Evolutionary conservation across 805 yeast genomes (phyloP).

Genomic region (Yarrowia deformans): DNA sequence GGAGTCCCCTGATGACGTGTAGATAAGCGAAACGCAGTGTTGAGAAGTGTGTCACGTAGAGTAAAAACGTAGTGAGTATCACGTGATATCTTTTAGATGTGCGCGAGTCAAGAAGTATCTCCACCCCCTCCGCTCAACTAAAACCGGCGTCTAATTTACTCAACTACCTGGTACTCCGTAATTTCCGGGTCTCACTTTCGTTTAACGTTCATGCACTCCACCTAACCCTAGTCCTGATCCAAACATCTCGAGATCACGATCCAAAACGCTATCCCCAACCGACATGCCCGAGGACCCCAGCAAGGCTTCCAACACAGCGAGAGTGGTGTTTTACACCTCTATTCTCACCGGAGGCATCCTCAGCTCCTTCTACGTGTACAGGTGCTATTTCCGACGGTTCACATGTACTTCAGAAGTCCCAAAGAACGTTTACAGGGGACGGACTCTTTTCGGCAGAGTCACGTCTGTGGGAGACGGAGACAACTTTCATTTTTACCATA

Average conservation of each 20-base stretch:
- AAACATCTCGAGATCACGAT: slow-evolving; percentile 31
- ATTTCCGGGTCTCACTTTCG: slow-evolving; percentile 9
- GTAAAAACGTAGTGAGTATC: neutral
- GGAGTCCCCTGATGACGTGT: slow-evolving; percentile 4
- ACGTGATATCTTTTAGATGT: too few relatives aligned
- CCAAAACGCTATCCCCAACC: slow-evolving; percentile 1
- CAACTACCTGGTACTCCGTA: neutral
- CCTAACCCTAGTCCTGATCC: slow-evolving; percentile 35
- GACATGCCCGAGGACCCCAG: slow-evolving; percentile 25
- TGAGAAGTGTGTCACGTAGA: neutral
- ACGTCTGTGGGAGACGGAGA: slow-evolving; percentile 96
- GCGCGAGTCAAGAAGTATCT: too few relatives aligned
- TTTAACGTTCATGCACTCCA: slow-evolving; percentile 28
- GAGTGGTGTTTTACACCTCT: slow-evolving; percentile 35
- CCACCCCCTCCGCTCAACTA: neutral
- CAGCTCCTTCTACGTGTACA: slow-evolving; percentile 56
- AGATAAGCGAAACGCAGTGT: slow-evolving; percentile 5
- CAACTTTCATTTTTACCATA: slow-evolving; percentile 88
- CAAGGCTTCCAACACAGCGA: slow-evolving; percentile 26
- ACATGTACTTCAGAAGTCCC: slow-evolving; percentile 63
- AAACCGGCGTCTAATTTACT: neutral
- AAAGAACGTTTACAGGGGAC: slow-evolving; percentile 52
- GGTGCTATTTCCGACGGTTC: slow-evolving; percentile 58
- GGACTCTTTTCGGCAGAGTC: slow-evolving; percentile 71
- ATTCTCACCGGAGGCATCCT: slow-evolving; percentile 51